Base-by-base conservation (phyloP, 768 basidiomycete species). In the Lanmaoa rubissima region DNA sequence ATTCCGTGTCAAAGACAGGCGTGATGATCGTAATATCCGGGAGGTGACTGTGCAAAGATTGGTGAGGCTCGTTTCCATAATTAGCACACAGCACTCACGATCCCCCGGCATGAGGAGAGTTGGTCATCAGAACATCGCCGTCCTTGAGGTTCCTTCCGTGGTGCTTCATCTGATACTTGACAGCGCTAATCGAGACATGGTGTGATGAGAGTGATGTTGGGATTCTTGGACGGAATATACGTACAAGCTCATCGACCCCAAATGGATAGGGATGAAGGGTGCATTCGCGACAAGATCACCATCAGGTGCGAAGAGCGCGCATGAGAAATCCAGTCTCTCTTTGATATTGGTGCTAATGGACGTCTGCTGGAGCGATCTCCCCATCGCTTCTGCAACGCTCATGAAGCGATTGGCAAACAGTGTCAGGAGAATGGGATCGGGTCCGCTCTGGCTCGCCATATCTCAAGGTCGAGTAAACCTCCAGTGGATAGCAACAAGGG, bases 351-450 rank as follows among this genome's bases (percentile, higher is more conserved):
- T 94, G 67, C 88, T 73, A 65, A 94, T 94, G 4, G 93, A 86
- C 0, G 94, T 95, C 70, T 95, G 90, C 70, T 90, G 92, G 24
- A 95, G 76, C 0, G 90, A 90, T 48, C 90, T 79, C 11, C 94
- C 94, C 94, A 96, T 97, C 11, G 94, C 94, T 69, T 96, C 94
- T 10, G 94, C 94, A 19, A 98, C 92, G 64, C 91, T 91, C 95
- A 98, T 98, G 76, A 98, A 95, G 43, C 95, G 89, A 66, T 97
- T 95, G 12, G 93, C 91, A 65, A 97, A 98, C 50, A 98, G 83
- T 1, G 93, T 92, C 45, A 97, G 78, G 32, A 94, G 76, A 61
- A 95, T 92, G 0, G 92, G 90, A 69, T 96, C 94, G 12, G 91
- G 87, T 17, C 79, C 81, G 40, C 53, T 51, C 45, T 63, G 61